Base-by-base conservation (phyloP, 179 eudicot species). In the Amaranthus tricolor region DNA sequence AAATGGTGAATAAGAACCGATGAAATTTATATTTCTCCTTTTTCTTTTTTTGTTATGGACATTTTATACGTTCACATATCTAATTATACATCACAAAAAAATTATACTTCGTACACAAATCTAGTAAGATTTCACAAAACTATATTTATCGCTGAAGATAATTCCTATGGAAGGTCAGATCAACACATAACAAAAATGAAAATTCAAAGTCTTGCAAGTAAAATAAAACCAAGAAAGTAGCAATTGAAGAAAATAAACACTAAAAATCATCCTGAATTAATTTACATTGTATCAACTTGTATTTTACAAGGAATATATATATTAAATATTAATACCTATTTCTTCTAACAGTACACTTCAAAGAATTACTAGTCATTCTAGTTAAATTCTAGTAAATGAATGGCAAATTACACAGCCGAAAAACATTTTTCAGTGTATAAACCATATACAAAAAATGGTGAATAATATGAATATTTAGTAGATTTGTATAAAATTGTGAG, bases 361-460 rank as follows among this genome's bases (percentile, higher is more conserved):
- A 81, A 81, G 81, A 81, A 81, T 81, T 19, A 70, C 74, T 31
- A 56, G 62, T 73, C 66, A 64, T 70, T 31, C 68, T 53, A 62
- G 73, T 66, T 48, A 64, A 61, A 48, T 73, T 69, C 6, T 68
- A 24, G 59, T 74, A 74, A 62, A 74, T 68, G 47, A 74, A 69
- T 71, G 62, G 21, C 40, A 73, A 57, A 65, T 77, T 77, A 65
- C 78, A 68, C 48, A 13, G 20, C 84, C 74, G 70, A 70, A 69
- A 31, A 58, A 70, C 57, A 70, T 17, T 40, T 31, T 31, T 31
- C 40, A 31, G 16, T 53, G 54, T 71, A 49, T 65, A 72, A 52
- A 70, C 79, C 81, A 78, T 81, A 70, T 77, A 81, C 81, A 81
- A 71, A 63, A 58, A 70, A 59, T 64, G 67, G 78, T 12, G 16